Percentiles rank a stretch among this genome's conserved stretches.
These are phyloP conservation scores for Ophiocordyceps camponoti-floridani DNA, from an alignment of 2,329 filamentous ascomycete genomes.

Conservation along the genomic window DNA sequence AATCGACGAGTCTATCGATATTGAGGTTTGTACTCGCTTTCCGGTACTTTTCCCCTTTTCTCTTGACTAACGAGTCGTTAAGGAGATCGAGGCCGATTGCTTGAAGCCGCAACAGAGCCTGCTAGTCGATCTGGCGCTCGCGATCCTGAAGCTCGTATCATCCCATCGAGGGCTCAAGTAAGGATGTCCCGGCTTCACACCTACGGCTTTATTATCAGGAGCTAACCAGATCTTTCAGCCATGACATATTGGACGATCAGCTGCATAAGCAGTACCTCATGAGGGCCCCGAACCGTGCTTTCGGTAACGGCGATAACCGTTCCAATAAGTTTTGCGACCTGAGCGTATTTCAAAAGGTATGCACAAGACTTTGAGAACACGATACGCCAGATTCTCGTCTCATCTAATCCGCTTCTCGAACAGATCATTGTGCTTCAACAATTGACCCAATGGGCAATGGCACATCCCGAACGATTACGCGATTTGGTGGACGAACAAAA, in stretches of 20 bases:
- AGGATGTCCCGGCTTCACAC: constrained; percentile 15
- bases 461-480: constrained; percentile 70
- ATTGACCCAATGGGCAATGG: constrained; percentile 75
- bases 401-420: neutral
- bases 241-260: constrained; percentile 84
- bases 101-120: constrained; percentile 60
- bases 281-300: constrained; percentile 66
- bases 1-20: constrained; percentile 73
- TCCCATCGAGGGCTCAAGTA: constrained; percentile 87
- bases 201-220: neutral
- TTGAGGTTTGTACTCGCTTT: constrained; percentile 48
- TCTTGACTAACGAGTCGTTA: neutral
- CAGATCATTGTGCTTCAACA: constrained; percentile 68
- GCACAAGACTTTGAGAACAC: no score
- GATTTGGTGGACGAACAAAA: constrained; percentile 72
- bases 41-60: no score
- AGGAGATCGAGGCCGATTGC: constrained; percentile 84
- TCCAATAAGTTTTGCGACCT: constrained; percentile 57
- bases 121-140: constrained; percentile 66
- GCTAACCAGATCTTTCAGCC: constrained; percentile 26
- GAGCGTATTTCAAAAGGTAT: constrained; percentile 62
- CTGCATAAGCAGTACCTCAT: constrained; percentile 71
- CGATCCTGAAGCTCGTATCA: constrained; percentile 80
- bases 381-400: no score
- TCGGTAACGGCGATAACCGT: constrained; percentile 59